Evolutionary conservation across 805 yeast genomes (phyloP).

Genomic region (Spencermartinsiella europaea): DNA sequence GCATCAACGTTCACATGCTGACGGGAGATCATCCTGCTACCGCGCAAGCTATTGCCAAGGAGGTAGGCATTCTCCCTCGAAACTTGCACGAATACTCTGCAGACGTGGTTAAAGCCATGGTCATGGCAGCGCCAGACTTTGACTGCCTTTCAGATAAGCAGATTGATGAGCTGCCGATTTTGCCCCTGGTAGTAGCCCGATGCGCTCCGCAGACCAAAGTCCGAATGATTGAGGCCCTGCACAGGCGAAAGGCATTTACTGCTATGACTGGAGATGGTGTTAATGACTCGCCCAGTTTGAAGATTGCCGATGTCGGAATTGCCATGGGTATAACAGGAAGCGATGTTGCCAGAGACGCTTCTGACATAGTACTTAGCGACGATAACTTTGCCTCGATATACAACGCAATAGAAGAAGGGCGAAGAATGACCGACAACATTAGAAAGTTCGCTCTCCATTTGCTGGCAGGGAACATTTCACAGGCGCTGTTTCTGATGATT

Average conservation of each 20-base stretch:
- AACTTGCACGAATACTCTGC: conserved; percentile 52
- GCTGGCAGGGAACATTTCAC: conserved; percentile 68
- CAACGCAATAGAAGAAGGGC: conserved; percentile 74
- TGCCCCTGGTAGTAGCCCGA: conserved; percentile 75
- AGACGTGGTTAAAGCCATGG: conserved; percentile 54
- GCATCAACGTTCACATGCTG: conserved; percentile 74
- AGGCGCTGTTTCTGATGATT: conserved; percentile 60
- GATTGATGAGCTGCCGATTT: conserved; percentile 55
- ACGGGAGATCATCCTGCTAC: conserved; percentile 81
- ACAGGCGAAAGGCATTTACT: conserved; percentile 54
- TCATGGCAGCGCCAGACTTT: conserved; percentile 70
- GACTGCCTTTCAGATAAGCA: conserved; percentile 57
- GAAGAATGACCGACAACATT: conserved; percentile 73
- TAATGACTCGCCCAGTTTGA: conserved; percentile 73
- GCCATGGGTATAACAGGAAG: conserved; percentile 81
- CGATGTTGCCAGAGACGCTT: conserved; percentile 81
- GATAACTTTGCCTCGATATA: conserved; percentile 76
- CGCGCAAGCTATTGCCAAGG: conserved; percentile 74
- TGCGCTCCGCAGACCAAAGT: conserved; percentile 83
- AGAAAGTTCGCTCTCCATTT: conserved; percentile 73
- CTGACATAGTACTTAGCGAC: conserved; percentile 70
- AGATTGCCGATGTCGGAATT: conserved; percentile 74
- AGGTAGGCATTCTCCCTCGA: conserved; percentile 69
- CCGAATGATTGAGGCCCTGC: conserved; percentile 72
- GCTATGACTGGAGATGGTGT: conserved; percentile 88